Base-by-base conservation (phyloP, 2,329 filamentous ascomycete species). In the Emmonsia crescens region DNA sequence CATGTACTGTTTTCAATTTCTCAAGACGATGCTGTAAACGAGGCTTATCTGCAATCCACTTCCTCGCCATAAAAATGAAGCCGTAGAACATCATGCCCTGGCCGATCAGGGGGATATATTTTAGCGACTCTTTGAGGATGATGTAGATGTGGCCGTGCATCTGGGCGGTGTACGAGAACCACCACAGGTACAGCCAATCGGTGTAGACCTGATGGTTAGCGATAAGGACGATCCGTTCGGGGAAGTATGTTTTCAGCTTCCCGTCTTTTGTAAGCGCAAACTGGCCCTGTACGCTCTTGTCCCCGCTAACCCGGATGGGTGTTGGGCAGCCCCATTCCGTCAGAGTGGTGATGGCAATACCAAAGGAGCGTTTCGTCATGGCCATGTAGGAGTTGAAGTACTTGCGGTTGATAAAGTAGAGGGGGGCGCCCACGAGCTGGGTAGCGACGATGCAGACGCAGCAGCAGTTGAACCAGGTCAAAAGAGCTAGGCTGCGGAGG, bases 131-230 rank as follows among this genome's bases (percentile, higher is more conserved):
- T 68, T 87, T 87, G 52, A 87, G 71, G 60, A 87, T 86, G 70
- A 87, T 87, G 70, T 84, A 86, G 67, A 87, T 80, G 65, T 82
- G 82, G 40, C 85, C 85, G 65, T 87, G 84, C 82, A 85, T 85
- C 63, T 78, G 76, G 67, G 84, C 84, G 1, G 84, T 85, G 67
- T 87, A 87, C 1, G 83, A 81, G 54, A 85, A 79, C 84, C 84
- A 87, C 85, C 85, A 87, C 2, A 87, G 76, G 69, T 87, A 87
- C 16, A 87, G 74, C 85, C 85, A 87, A 67, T 87, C 85, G n/a
- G 84, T 86, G 69, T 87, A 87, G 2, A 87, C 79, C 68, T 86
- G 83, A 66, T 87, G 85, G 62, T 87, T 87, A 6, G 84, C 80
- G 71, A 87, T 83, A 68, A 87, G 69, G 9, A 87, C 80, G 62